Evolutionary conservation across 2,329 filamentous ascomycete species (phyloP), one percentile per base, ranked within the genome.

Genomic region (Metarhizium rileyi): DNA sequence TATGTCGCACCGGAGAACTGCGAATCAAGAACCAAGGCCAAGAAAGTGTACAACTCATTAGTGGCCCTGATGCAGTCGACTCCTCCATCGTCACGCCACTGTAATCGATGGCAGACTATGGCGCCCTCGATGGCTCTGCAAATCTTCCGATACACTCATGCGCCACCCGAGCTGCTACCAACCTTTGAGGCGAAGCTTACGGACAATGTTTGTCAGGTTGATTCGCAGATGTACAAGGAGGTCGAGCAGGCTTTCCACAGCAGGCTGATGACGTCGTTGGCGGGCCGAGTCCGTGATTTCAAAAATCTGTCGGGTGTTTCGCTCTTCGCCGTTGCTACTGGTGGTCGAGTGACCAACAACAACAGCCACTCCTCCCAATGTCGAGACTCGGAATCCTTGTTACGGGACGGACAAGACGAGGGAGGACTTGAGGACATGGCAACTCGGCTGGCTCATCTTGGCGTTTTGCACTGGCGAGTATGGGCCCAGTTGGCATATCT

Each of bases 391-490:
- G 66, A 71, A 50, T 60, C 58, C 20, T 57, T 59, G 4, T 58
- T 59, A 52, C 69, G 68, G 9, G 71, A 74, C 49, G 64, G 66
- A 8, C 70, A 75, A 41, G 76, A 78, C 46, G 76, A 80, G 45
- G 72, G 70, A 41, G 73, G 75, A 30, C 60, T 86, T 35, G 74
- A 76, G 41, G 83, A 89, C 51, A 80, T 95, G 64, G 81, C 87
- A 1, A 84, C 83, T 42, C 81, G 87, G 43, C 75, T 95, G 46
- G 84, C 88, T 5, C 91, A 96, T 61, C 80, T 96, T 42, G 82
- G 87, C 14, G 76, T 93, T 5, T 70, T 97, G 23, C 90, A 96
- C 66, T 96, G 90, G 90, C 79, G 87, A 45, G 85, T 95, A 3
- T 97, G 90, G 89, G 78, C 80, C 1, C 79, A 80, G 2, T 72